Percentiles rank a stretch among this genome's conserved stretches.
phyloP scores from a whole-genome alignment of 257 asterid genomes.

The Nyctanthes arbortristis region DNA sequence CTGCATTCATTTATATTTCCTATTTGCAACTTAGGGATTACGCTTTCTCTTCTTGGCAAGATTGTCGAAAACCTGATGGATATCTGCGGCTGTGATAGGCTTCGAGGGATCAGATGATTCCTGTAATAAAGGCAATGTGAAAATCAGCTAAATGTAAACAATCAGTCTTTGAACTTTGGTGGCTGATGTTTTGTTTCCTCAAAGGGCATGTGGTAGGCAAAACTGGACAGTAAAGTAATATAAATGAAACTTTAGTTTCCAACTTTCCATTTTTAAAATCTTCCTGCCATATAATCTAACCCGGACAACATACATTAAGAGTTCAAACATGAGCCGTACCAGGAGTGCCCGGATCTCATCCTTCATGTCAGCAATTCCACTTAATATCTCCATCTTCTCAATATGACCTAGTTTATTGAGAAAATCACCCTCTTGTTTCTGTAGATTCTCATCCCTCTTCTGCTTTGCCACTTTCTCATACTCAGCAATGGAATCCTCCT shows the following conservation, averaged over 20 bases:
- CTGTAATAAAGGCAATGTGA: slow-evolving; percentile 31
- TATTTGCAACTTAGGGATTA: slow-evolving; percentile 28
- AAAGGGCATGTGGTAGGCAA: not conserved
- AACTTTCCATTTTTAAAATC: not conserved
- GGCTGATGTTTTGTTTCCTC: not conserved
- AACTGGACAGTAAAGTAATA: not conserved
- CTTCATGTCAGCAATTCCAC: slow-evolving; percentile 90
- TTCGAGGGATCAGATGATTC: slow-evolving; percentile 61
- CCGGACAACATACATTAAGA: not conserved
- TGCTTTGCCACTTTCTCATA: slow-evolving; percentile 81
- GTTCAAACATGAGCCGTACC: slow-evolving; percentile 42
- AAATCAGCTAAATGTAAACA: too few relatives aligned
- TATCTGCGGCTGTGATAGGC: slow-evolving; percentile 65
- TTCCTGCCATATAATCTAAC: not conserved
- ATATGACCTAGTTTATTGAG: slow-evolving; percentile 79
- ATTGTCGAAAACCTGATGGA: slow-evolving; percentile 72
- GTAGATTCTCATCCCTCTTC: slow-evolving; percentile 74
- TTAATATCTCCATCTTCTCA: slow-evolving; percentile 75
- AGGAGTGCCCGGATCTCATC: slow-evolving; percentile 63
- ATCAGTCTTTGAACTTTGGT: not conserved
- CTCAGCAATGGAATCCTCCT: slow-evolving; percentile 89
- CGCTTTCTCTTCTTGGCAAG: slow-evolving; percentile 75
- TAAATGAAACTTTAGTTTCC: not conserved
- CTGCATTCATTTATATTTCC: not conserved
- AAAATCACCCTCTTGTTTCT: slow-evolving; percentile 70